Percentiles rank a stretch among this genome's conserved stretches.
Conservation (phyloP, 768 basidiomycete species). For the Agaricus sinodeliciosus region DNA sequence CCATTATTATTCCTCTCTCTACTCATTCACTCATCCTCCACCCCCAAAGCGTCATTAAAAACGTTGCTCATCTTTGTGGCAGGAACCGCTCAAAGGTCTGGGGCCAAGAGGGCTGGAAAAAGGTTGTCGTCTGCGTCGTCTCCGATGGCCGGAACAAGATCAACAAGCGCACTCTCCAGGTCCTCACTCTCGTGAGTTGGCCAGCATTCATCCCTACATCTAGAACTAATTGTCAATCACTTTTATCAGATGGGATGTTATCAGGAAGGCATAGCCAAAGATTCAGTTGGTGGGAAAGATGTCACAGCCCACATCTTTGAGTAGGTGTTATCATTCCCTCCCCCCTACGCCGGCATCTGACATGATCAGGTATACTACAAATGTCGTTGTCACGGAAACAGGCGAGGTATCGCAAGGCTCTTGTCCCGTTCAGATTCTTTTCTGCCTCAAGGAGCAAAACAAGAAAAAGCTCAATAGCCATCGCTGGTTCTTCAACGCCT, state of each 20-base stretch:
- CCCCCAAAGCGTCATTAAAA: slow-evolving; percentile 69
- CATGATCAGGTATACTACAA: slow-evolving; percentile 62
- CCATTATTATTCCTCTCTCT: not conserved
- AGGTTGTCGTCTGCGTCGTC: slow-evolving; percentile 83
- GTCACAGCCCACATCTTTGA: slow-evolving; percentile 94
- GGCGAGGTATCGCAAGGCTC: slow-evolving; percentile 75
- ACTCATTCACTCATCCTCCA: slow-evolving; percentile 5
- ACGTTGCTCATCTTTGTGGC: slow-evolving; percentile 72
- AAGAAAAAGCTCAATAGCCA: slow-evolving; percentile 97
- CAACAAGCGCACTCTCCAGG: slow-evolving; percentile 88
- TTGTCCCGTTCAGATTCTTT: slow-evolving; percentile 82
- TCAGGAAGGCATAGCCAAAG: slow-evolving; percentile 87
- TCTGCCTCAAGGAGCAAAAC: slow-evolving; percentile 93
- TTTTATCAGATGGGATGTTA: slow-evolving; percentile 68
- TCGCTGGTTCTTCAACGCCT: slow-evolving; percentile 97
- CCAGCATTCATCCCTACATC: slow-evolving; percentile 3
- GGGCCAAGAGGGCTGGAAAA: slow-evolving; percentile 89
- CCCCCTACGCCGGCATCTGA: not conserved
- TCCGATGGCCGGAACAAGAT: slow-evolving; percentile 83
- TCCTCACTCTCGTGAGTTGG: slow-evolving; percentile 62
- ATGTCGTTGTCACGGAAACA: slow-evolving; percentile 67
- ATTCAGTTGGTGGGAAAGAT: slow-evolving; percentile 82
- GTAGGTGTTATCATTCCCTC: slow-evolving; percentile 31
- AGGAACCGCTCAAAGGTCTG: slow-evolving; percentile 69
- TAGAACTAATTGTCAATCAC: not conserved